Evolutionary conservation across 257 asterid species (phyloP).

Genomic region (Capsicum baccatum): DNA sequence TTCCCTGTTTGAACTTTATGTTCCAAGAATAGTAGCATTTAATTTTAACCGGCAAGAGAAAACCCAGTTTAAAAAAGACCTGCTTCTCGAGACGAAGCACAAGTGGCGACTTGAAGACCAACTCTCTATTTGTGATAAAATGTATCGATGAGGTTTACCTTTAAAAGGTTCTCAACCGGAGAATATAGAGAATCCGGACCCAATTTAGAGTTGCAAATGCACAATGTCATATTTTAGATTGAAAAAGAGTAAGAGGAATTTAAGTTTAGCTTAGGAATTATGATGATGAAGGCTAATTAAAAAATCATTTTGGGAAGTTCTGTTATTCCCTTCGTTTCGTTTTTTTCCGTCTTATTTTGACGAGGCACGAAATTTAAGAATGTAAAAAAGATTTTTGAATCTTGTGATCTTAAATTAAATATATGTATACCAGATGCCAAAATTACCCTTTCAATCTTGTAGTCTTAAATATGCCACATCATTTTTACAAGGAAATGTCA

Average conservation of each 20-base stretch:
- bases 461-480: background rate
- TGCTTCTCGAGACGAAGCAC: constrained; percentile 17
- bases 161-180: background rate
- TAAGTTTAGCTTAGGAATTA: constrained; percentile 1
- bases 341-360: background rate
- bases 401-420: background rate
- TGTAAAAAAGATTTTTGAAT: background rate
- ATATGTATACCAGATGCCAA: background rate
- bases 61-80: background rate
- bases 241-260: background rate
- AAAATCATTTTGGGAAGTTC: background rate
- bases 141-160: background rate
- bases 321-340: background rate
- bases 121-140: constrained; percentile 9
- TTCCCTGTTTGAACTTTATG: background rate
- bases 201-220: constrained; percentile 7
- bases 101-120: background rate
- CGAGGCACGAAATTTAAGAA: background rate
- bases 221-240: background rate
- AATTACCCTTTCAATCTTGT: background rate
- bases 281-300: background rate
- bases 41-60: background rate
- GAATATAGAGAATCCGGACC: background rate
- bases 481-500: background rate
- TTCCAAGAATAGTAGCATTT: background rate